Evolutionary conservation across 352 stramenopile species (phyloP).

Genomic region (Chrysophaeum taylorii): DNA sequence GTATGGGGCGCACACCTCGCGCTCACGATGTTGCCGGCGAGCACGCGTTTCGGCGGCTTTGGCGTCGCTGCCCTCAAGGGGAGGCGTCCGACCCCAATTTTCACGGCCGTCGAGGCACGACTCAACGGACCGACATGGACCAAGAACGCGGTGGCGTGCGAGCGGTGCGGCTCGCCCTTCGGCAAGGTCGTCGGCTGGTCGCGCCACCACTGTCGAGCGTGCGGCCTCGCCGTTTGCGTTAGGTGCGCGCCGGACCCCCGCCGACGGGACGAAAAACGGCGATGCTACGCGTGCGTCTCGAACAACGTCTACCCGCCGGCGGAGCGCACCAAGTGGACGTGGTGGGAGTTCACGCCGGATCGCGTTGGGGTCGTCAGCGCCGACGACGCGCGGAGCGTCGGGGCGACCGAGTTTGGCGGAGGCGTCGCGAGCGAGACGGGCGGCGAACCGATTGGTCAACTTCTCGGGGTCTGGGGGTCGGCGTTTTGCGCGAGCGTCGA

Average conservation of each 20-base stretch:
- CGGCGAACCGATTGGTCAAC: not conserved
- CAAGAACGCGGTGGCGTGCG: not conserved
- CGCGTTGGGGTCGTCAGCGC: no score
- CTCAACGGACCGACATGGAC: not conserved
- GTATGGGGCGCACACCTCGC: slow-evolving; percentile 1
- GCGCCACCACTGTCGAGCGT: not conserved
- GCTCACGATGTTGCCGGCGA: not conserved
- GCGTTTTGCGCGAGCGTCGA: slow-evolving; percentile 5
- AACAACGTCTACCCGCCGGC: not conserved
- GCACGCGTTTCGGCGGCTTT: not conserved
- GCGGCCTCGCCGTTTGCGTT: not conserved
- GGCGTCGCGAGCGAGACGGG: no score
- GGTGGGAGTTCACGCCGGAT: not conserved
- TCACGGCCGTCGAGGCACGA: not conserved
- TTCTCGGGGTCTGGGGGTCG: not conserved
- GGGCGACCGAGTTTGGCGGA: not conserved
- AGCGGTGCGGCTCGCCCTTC: not conserved
- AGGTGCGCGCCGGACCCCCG: no score
- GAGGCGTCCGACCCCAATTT: not conserved
- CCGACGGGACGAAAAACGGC: no score
- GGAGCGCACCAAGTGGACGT: not conserved
- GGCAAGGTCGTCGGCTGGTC: not conserved
- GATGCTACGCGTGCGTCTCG: not conserved
- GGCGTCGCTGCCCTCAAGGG: not conserved
- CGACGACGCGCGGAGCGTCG: not conserved